phyloP scores from a whole-genome alignment of 1,284 basidiomycete species.

The Cryptococcus sp. region DNA sequence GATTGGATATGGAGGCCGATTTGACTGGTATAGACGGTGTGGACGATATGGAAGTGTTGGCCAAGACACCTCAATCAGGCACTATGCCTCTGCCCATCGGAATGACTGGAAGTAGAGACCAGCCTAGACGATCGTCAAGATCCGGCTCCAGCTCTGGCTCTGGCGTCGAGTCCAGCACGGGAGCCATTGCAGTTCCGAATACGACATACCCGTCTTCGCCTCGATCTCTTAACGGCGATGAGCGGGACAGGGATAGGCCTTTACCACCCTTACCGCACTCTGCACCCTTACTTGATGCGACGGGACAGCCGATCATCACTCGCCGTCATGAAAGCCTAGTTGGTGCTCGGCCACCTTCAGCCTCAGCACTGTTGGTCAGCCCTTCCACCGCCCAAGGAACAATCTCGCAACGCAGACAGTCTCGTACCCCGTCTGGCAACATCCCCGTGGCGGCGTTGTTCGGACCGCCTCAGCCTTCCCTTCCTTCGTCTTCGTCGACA shows the following conservation, averaged over 20 bases:
- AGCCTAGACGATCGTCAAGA: neutral
- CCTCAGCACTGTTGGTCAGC: slow-evolving; percentile 29
- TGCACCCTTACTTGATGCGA: neutral
- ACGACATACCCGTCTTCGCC: too few species aligned
- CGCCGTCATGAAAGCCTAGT: slow-evolving; percentile 13
- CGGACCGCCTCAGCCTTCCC: neutral
- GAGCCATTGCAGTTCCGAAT: too few species aligned
- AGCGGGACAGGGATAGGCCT: neutral
- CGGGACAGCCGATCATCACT: slow-evolving; percentile 1
- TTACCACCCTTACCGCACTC: neutral
- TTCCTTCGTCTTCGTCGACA: neutral
- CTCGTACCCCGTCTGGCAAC: slow-evolving; percentile 15
- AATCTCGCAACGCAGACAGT: slow-evolving; percentile 43
- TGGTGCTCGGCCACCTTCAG: slow-evolving; percentile 1
- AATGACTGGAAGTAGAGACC: neutral
- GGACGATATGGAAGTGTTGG: slow-evolving; percentile 24
- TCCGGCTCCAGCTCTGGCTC: neutral
- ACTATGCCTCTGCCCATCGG: too few species aligned
- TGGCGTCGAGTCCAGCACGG: neutral
- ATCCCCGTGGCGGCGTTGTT: neutral
- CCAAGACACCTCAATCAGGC: slow-evolving; percentile 15
- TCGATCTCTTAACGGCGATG: neutral
- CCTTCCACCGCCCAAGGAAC: slow-evolving; percentile 38
- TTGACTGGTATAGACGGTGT: slow-evolving; percentile 32
- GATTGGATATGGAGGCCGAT: slow-evolving; percentile 37